Percentiles rank a stretch among this genome's conserved stretches.
These are phyloP conservation scores for Hanseniaspora lindneri DNA, from an alignment of 805 yeast species.

Conservation along the genomic window DNA sequence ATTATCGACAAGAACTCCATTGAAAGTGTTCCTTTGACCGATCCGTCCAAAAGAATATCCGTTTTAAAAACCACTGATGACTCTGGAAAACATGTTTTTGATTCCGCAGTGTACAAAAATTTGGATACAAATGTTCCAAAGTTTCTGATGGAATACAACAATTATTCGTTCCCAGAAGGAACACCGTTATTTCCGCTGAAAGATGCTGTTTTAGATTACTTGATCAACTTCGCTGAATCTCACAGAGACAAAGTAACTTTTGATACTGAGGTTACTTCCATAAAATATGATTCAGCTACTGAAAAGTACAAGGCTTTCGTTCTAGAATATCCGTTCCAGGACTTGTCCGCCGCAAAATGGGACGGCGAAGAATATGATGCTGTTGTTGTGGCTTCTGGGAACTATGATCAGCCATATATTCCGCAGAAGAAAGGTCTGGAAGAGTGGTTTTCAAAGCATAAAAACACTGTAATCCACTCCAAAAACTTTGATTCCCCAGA, in stretches of 20 bases:
- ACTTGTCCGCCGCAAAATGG: background rate
- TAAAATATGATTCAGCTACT: slow-evolving; percentile 22
- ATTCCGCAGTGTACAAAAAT: slow-evolving; percentile 46
- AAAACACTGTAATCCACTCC: slow-evolving; percentile 45
- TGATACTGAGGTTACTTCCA: slow-evolving; percentile 37
- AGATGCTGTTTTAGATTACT: slow-evolving; percentile 45
- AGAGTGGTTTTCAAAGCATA: slow-evolving; percentile 35
- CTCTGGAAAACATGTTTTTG: slow-evolving; percentile 30
- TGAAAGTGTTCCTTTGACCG: slow-evolving; percentile 25
- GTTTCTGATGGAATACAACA: slow-evolving; percentile 50
- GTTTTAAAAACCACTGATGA: slow-evolving; percentile 17
- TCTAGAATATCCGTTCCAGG: slow-evolving; percentile 14
- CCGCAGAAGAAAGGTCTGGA: slow-evolving; percentile 47
- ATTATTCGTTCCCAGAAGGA: slow-evolving; percentile 35
- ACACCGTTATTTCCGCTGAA: slow-evolving; percentile 49
- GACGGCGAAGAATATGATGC: slow-evolving; percentile 39
- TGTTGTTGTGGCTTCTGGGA: slow-evolving; percentile 53
- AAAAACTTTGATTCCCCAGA: slow-evolving; percentile 41
- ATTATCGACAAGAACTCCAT: slow-evolving; percentile 20
- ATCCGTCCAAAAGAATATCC: slow-evolving; percentile 21
- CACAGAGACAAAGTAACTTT: slow-evolving; percentile 34
- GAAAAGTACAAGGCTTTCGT: slow-evolving; percentile 35
- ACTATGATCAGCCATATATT: slow-evolving; percentile 47
- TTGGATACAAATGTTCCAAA: slow-evolving; percentile 57
- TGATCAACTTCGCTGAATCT: slow-evolving; percentile 39